Evolutionary conservation across 1,139 yeast species (phyloP).

Genomic region (Waltiozyma sp.): DNA sequence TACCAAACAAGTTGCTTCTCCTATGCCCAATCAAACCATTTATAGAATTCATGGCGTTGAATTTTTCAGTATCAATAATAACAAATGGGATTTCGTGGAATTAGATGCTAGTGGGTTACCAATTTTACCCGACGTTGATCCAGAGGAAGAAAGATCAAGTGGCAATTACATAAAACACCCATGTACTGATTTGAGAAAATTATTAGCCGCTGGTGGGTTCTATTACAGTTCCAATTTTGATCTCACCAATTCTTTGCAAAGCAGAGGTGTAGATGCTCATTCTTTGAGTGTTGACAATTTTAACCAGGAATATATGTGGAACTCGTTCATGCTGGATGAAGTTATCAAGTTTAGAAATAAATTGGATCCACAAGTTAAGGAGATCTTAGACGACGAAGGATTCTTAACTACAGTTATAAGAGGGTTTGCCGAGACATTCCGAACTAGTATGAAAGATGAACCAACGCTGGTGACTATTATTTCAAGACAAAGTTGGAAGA

Average conservation of each 20-base stretch:
- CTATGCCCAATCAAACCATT: constrained; percentile 69
- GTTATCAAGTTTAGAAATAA: constrained; percentile 65
- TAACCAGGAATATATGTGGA: constrained; percentile 94
- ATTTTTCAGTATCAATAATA: constrained; percentile 61
- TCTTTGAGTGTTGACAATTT: constrained; percentile 42
- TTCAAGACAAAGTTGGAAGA: constrained; percentile 87
- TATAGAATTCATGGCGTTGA: constrained; percentile 77
- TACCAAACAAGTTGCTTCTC: constrained; percentile 68
- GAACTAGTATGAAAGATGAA: constrained; percentile 37
- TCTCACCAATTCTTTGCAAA: constrained; percentile 71
- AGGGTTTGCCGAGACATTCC: constrained; percentile 81
- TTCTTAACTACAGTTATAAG: constrained; percentile 86
- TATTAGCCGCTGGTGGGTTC: constrained; percentile 80
- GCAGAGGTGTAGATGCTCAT: constrained; percentile 42
- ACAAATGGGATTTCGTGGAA: constrained; percentile 72
- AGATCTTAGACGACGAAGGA: constrained; percentile 57
- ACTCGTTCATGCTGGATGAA: constrained; percentile 80
- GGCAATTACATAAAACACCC: constrained; percentile 54
- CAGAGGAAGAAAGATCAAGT: constrained; percentile 6
- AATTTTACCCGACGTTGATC: constrained; percentile 20
- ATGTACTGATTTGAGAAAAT: constrained; percentile 65
- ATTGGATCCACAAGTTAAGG: constrained; percentile 47
- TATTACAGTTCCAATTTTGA: constrained; percentile 91
- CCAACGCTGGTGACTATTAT: constrained; percentile 65
- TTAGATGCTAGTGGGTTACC: constrained; percentile 60